Percentiles rank a stretch among this genome's conserved stretches.
Evolutionary conservation across 2,329 filamentous ascomycete species (phyloP).

Genomic region (Didymella glomerata): DNA sequence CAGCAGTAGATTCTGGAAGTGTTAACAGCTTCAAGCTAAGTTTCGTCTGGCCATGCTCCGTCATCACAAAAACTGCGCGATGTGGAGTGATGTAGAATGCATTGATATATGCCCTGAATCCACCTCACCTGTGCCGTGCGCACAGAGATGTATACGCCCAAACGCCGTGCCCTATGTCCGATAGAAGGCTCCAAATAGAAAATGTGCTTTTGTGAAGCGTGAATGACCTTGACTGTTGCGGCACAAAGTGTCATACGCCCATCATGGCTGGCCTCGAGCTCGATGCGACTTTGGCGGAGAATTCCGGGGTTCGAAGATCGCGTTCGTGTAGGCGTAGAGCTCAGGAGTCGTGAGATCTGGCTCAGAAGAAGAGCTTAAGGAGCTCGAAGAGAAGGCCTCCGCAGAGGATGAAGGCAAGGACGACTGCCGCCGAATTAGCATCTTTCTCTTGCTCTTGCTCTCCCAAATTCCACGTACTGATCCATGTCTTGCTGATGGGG

Average conservation of each 20-base stretch:
- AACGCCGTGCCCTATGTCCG: slow-evolving; percentile 19
- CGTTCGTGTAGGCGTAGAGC: not conserved
- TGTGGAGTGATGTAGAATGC: not conserved
- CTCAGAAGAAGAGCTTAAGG: slow-evolving; percentile 57
- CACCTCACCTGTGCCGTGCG: not conserved
- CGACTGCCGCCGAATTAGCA: slow-evolving; percentile 51
- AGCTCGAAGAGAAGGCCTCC: slow-evolving; percentile 68
- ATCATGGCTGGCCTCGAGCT: not conserved
- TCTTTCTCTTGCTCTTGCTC: not conserved
- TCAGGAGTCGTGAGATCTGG: not conserved
- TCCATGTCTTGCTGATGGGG: slow-evolving; percentile 65
- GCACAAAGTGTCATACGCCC: not conserved
- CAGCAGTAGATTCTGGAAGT: not conserved
- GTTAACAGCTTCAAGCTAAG: not conserved
- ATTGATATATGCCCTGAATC: slow-evolving; percentile 11
- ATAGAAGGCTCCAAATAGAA: slow-evolving; percentile 5
- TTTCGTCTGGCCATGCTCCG: not conserved
- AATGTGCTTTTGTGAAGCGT: slow-evolving; percentile 10
- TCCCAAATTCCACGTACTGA: slow-evolving; percentile 59
- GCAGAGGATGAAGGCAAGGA: slow-evolving; percentile 70
- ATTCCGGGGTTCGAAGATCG: not conserved
- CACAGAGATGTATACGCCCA: slow-evolving; percentile 15
- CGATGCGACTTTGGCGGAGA: too few species aligned
- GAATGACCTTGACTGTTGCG: not conserved
- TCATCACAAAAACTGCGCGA: not conserved